These are phyloP conservation scores for Magnolia sinica DNA, from an alignment of 164 flowering plant species.

Conservation along the genomic window DNA sequence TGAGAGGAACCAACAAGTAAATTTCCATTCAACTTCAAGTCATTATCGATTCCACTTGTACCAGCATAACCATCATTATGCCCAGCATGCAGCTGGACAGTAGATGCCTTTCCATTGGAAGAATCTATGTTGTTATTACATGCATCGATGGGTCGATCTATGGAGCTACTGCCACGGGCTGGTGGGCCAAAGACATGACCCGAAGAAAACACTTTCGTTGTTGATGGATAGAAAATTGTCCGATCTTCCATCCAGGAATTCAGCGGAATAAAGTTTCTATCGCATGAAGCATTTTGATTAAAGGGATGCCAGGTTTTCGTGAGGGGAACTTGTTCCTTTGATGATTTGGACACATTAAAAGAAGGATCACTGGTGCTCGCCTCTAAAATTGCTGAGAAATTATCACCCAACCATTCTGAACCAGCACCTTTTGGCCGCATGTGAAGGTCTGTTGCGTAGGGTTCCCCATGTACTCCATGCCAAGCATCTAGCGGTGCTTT, in stretches of 20 bases:
- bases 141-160: conserved; percentile 12
- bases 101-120: background rate
- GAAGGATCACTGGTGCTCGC: conserved; percentile 3
- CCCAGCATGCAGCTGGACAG: background rate
- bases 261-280: conserved; percentile 2
- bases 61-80: conserved; percentile 16
- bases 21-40: conserved; percentile 15
- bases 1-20: conserved; percentile 9
- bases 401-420: conserved; percentile 5
- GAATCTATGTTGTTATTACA: conserved; percentile 4
- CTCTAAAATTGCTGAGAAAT: background rate
- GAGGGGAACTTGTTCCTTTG: conserved; percentile 6
- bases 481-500: conserved; percentile 6
- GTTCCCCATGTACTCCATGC: conserved; percentile 8
- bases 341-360: conserved; percentile 7
- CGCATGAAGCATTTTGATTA: background rate
- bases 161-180: conserved; percentile 8
- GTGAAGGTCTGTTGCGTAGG: background rate
- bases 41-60: conserved; percentile 9
- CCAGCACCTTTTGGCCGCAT: background rate
- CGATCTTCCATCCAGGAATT: conserved; percentile 7
- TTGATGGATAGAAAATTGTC: conserved; percentile 5
- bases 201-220: background rate
- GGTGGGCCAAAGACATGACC: conserved; percentile 13
- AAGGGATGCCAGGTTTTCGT: conserved; percentile 7